These are phyloP conservation scores for Diaporthe ilicicola DNA, from an alignment of 2,329 filamentous ascomycete genomes.

Conservation along the genomic window DNA sequence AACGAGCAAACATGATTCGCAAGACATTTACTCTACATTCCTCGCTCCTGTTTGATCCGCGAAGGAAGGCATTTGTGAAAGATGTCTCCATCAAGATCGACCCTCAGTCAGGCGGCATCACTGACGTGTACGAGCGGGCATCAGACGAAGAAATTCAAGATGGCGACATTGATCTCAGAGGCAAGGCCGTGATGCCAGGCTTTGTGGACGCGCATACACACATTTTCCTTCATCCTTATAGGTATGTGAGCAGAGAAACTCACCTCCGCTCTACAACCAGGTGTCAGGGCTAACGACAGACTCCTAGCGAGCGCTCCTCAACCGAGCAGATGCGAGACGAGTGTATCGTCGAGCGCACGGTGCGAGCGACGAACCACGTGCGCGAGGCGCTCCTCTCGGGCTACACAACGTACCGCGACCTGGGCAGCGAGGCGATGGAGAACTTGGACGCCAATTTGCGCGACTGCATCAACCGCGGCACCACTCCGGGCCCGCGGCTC, in stretches of 20 bases:
- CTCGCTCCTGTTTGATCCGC: constrained; percentile 56
- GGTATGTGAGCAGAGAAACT: constrained; percentile 40
- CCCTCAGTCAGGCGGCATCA: constrained; percentile 50
- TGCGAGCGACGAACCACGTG: constrained; percentile 62
- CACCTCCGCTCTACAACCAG: background rate
- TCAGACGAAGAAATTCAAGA: constrained; percentile 38
- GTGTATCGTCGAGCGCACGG: constrained; percentile 62
- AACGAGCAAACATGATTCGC: constrained; percentile 29
- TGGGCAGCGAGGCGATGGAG: constrained; percentile 61
- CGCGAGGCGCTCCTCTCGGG: constrained; percentile 62
- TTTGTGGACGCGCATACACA: constrained; percentile 65
- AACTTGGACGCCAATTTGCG: constrained; percentile 60
- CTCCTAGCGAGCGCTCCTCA: constrained; percentile 47
- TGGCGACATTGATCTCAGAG: constrained; percentile 62
- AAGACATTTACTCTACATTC: constrained; percentile 51
- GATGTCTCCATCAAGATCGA: constrained; percentile 54
- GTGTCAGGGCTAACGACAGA: constrained; percentile 5
- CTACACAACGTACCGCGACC: constrained; percentile 66
- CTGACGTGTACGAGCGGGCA: constrained; percentile 42
- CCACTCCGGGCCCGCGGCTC: constrained; percentile 62
- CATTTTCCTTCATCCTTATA: constrained; percentile 62
- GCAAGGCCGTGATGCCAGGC: constrained; percentile 59
- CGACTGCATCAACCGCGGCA: constrained; percentile 61
- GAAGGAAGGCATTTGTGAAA: constrained; percentile 48
- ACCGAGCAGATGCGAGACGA: constrained; percentile 65